Percentiles rank a stretch among this genome's conserved stretches.
Evolutionary conservation across 129 eudicot species (phyloP).

Genomic region (Kitagawia praeruptora): DNA sequence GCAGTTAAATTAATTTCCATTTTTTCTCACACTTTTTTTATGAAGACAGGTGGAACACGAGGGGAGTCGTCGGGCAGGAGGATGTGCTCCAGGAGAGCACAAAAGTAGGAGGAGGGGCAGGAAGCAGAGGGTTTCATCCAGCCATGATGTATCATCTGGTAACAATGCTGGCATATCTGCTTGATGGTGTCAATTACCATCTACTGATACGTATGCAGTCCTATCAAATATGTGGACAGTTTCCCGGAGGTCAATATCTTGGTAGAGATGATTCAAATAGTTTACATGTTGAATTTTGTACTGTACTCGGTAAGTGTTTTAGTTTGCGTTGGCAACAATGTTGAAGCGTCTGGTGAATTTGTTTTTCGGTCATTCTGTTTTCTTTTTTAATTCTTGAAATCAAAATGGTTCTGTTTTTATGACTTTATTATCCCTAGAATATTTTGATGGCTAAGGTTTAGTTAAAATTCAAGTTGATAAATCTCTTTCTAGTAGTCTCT

Average conservation of each 20-base stretch:
- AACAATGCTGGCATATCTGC: constrained; percentile 10
- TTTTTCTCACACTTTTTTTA: background rate
- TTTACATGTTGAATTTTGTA: background rate
- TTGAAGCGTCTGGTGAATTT: background rate
- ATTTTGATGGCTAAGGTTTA: no score
- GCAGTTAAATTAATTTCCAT: background rate
- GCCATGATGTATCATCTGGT: constrained; percentile 15
- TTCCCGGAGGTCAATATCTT: background rate
- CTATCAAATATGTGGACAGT: background rate
- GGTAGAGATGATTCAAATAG: background rate
- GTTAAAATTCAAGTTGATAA: no score
- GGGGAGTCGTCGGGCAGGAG: constrained; percentile 28
- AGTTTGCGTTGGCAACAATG: background rate
- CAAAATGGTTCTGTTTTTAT: background rate
- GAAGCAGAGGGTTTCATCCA: constrained; percentile 23
- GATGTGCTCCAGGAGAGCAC: constrained; percentile 29
- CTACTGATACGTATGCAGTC: background rate
- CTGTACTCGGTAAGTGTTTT: background rate
- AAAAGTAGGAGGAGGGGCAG: constrained; percentile 19
- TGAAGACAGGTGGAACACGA: constrained; percentile 29
- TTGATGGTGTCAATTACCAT: background rate
- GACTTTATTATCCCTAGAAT: background rate
- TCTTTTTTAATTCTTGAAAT: background rate
- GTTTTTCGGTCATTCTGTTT: background rate
- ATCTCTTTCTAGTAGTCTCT: no score